These are phyloP conservation scores for Warburgia ugandensis DNA, from an alignment of 164 flowering plant genomes.

Conservation along the genomic window DNA sequence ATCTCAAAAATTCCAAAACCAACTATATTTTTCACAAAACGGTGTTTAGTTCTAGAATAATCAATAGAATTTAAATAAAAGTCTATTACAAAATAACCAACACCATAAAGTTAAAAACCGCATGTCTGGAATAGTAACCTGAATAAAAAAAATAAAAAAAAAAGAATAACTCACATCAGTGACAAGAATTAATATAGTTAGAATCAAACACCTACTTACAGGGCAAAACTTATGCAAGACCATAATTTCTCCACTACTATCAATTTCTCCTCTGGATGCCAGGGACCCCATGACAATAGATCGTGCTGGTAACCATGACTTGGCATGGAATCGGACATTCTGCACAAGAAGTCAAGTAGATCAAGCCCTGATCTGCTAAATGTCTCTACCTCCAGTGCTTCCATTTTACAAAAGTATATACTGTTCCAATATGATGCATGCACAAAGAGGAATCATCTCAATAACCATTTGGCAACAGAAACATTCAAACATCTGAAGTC, in stretches of 20 bases:
- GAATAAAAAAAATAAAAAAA: not conserved
- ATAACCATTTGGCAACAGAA: not conserved
- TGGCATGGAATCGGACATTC: conserved; percentile 59
- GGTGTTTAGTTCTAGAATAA: too few species aligned
- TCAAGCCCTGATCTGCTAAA: not conserved
- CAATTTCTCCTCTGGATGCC: conserved; percentile 49
- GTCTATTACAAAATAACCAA: too few species aligned
- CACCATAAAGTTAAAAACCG: not conserved
- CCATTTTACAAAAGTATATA: not conserved
- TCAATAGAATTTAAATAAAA: too few species aligned
- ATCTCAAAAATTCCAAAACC: too few species aligned
- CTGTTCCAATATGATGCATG: not conserved
- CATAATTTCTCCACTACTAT: conserved; percentile 90
- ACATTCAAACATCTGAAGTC: not conserved
- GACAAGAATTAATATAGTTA: not conserved
- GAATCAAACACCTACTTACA: conserved; percentile 41
- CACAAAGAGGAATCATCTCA: not conserved
- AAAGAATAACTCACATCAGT: not conserved
- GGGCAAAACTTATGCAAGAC: conserved; percentile 66
- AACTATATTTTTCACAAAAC: too few species aligned
- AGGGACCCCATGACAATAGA: conserved; percentile 66
- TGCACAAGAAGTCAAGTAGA: conserved; percentile 16
- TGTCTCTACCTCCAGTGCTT: not conserved
- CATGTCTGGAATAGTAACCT: not conserved
- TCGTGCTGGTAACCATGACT: conserved; percentile 91